Evolutionary conservation across 2,329 filamentous ascomycete genomes (phyloP).

Genomic region (Zymoseptoria crescenta): DNA sequence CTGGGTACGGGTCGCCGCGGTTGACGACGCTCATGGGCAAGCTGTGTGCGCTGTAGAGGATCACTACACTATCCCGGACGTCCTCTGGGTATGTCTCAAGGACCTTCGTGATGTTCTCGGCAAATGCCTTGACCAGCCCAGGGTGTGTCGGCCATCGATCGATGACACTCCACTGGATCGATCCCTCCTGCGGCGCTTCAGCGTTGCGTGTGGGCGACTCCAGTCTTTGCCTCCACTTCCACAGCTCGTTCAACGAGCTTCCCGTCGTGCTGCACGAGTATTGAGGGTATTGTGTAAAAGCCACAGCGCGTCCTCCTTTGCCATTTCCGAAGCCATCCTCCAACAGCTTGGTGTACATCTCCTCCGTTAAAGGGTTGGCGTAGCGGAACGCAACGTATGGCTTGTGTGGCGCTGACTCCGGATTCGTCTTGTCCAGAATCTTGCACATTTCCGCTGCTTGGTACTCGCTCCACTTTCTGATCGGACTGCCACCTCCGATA

Average conservation of each 20-base stretch:
- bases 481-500: slow-evolving; percentile 95
- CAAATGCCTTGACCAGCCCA: slow-evolving; percentile 85
- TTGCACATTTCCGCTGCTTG: slow-evolving; percentile 96
- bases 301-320: slow-evolving; percentile 84
- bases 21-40: slow-evolving; percentile 97
- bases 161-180: slow-evolving; percentile 94
- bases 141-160: slow-evolving; percentile 93
- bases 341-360: slow-evolving; percentile 78
- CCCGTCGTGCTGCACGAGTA: slow-evolving; percentile 98
- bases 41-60: slow-evolving; percentile 88
- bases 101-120: slow-evolving; percentile 81
- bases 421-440: slow-evolving; percentile 81
- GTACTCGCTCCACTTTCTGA: slow-evolving; percentile 95
- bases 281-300: slow-evolving; percentile 97
- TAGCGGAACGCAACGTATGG: slow-evolving; percentile 98
- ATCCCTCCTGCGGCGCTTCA: slow-evolving; percentile 52
- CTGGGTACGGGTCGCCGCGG: slow-evolving; percentile 87
- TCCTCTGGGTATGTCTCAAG: slow-evolving; percentile 78
- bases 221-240: slow-evolving; percentile 88
- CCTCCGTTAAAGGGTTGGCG: slow-evolving; percentile 83
- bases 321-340: slow-evolving; percentile 86
- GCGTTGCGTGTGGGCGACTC: slow-evolving; percentile 43
- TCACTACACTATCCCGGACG: slow-evolving; percentile 67
- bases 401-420: slow-evolving; percentile 91
- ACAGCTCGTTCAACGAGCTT: slow-evolving; percentile 90